Conservation (phyloP, 2,329 filamentous ascomycete species). For the Graphiopsis chlorocephala region DNA sequence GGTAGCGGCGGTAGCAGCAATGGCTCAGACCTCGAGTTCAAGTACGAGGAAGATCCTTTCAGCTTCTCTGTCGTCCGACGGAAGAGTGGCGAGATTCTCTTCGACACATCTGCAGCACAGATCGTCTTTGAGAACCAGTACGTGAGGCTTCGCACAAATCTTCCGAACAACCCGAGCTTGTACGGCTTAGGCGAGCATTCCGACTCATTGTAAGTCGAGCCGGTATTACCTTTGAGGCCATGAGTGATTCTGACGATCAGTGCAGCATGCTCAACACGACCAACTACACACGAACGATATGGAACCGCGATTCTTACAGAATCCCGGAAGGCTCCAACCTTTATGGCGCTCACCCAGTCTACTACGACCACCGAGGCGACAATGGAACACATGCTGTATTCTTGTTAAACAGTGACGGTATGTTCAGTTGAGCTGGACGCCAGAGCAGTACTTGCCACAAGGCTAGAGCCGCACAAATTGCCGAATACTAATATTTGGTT, state of each 20-base stretch:
- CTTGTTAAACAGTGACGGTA: conserved; percentile 65
- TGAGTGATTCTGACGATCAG: conserved; percentile 8
- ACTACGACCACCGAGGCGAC: conserved; percentile 64
- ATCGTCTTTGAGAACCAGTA: conserved; percentile 79
- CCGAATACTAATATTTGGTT: not conserved
- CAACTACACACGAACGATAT: conserved; percentile 68
- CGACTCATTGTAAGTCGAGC: conserved; percentile 50
- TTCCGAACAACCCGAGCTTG: conserved; percentile 67
- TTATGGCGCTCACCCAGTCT: conserved; percentile 71
- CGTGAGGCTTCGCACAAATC: conserved; percentile 65
- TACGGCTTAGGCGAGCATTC: conserved; percentile 79
- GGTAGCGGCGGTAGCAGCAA: conserved; percentile 29
- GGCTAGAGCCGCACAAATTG: not conserved
- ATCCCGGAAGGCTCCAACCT: conserved; percentile 63
- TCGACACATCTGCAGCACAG: conserved; percentile 65
- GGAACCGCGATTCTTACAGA: conserved; percentile 64
- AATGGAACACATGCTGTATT: conserved; percentile 63
- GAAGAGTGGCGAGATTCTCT: conserved; percentile 58
- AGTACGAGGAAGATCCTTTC: conserved; percentile 58
- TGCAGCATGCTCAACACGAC: conserved; percentile 55
- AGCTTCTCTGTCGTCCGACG: conserved; percentile 63
- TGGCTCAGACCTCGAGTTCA: conserved; percentile 53
- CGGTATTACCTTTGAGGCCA: not conserved
- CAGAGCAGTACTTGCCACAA: not conserved
- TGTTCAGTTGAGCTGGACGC: not conserved